Base-by-base conservation (phyloP, 2,329 filamentous ascomycete species). In the Aspergillus fijiensis region DNA sequence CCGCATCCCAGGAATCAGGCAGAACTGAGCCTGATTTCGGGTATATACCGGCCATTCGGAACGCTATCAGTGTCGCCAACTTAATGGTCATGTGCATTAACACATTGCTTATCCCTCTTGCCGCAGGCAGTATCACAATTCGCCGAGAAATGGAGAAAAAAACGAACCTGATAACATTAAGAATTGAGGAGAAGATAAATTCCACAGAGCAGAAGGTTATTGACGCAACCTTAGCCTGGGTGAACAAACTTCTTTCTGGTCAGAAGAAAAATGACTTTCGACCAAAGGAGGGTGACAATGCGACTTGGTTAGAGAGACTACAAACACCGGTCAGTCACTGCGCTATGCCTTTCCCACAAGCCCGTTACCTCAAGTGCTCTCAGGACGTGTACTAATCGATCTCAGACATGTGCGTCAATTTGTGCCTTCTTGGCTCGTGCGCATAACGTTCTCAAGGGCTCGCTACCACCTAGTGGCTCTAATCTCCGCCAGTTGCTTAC, bases 31-130 rank as follows among this genome's bases (percentile, higher is more conserved):
- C 95, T 0, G 94, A 99, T 74, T 84, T 98, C 54, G 84, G 85
- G 2, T 97, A 96, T 74, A 83, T 99, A 45, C 86, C 88, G 6
- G 87, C 87, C 10, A 83, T 98, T 42, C 89, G 90, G 35, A 87
- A 90, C 2, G 90, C 92, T 9, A 91, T 96, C 57, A 93, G 88
- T 57, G 94, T 97, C 64, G 89, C 95, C 9, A 93, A 94, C 72
- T 86, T 99, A 67, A 96, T 98, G 87, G 89, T 94, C 67, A 91
- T 92, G 63, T 96, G 95, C 69, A 93, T 96, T 67, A 88, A 89
- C 60, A 93, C 92, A 4, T 91, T 98, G 16, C 86, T 99, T 23
- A 89, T 98, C 65, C 92, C 92, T 11, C 85, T 99, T 9, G 93
- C 94, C 23, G 88, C 94, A 59, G 87, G 89, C 57, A 97, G 96